These are phyloP conservation scores for Puccinia triticina DNA, from an alignment of 1,284 basidiomycete species.

Conservation along the genomic window DNA sequence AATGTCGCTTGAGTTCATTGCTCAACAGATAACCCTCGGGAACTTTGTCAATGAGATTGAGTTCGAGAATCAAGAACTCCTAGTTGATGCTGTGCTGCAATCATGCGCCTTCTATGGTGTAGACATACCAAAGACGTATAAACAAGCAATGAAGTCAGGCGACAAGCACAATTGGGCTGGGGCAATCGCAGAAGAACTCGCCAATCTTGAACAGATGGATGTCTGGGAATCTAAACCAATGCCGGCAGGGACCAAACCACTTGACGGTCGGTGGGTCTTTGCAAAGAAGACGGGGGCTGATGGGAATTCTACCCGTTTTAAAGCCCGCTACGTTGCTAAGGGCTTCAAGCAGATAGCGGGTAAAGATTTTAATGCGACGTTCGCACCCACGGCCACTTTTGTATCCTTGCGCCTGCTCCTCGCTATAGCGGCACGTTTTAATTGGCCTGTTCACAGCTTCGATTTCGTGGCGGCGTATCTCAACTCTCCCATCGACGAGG, in stretches of 20 bases:
- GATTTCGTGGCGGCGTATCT: constrained; percentile 34
- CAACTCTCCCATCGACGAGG: constrained; percentile 8
- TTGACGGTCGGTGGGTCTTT: constrained; percentile 24
- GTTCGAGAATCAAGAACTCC: not conserved
- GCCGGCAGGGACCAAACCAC: not conserved
- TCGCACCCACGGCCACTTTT: constrained; percentile 37
- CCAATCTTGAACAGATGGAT: not conserved
- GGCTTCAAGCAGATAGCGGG: not conserved
- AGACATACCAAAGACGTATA: not conserved
- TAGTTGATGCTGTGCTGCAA: not conserved
- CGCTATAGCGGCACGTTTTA: not conserved
- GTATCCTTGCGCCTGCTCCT: not conserved
- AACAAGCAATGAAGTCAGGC: not conserved
- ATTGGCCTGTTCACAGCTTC: constrained; percentile 6
- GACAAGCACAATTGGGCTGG: not conserved
- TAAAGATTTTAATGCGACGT: constrained; percentile 2
- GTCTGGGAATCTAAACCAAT: not conserved
- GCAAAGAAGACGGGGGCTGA: no score
- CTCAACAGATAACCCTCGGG: not conserved
- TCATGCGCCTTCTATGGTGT: not conserved
- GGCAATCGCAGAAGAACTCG: constrained; percentile 8
- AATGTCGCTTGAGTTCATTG: no score
- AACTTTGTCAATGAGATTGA: not conserved
- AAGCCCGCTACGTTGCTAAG: constrained; percentile 23
- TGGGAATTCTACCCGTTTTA: constrained; percentile 41